Evolutionary conservation across 1,139 yeast species (phyloP), one percentile per base, ranked within the genome.

Genomic region (Suhomyces terraborum): DNA sequence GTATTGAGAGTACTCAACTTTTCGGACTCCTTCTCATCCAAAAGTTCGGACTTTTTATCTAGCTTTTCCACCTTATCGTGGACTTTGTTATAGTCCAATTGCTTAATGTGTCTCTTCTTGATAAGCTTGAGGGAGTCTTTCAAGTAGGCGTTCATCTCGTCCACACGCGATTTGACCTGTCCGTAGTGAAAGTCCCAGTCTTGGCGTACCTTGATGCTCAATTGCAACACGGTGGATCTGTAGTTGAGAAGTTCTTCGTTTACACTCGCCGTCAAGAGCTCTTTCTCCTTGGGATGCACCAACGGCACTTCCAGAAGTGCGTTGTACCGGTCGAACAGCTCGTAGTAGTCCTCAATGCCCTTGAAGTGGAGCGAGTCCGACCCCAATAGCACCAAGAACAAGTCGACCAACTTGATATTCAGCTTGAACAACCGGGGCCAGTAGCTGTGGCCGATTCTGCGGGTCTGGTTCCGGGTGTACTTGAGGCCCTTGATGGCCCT

Each of bases 401-500:
- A 49, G 32, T 61, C 65, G 9, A 66, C 58, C n/a, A 69, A 52
- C 19, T 59, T 61, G 36, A 64, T 42, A 38, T 69, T 66, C 9
- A 59, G 51, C 20, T 69, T 62, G 48, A 77, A 61, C 14, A 70
- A 45, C 5, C 52, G 52, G 9, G 68, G 68, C 68, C 78, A 66
- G 45, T 66, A 62, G 6, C 47, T 46, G 21, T 56, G 53, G 13
- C 67, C 59, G 48, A 74, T 53, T 32, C 64, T 58, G 37, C 60
- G 59, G 28, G 66, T 59, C 46, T 75, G 77, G n/a, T 54, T 39
- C 10, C 55, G 52, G 14, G 76, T 47, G 45, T 64, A 77, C 38
- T 67, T 67, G 38, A 78, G 55, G 1, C 79, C 82, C 30, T 67
- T 66, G 20, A 69, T 52, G 1, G 77, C 60, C 9, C 63, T 57